Evolutionary conservation across 2,329 filamentous ascomycete species (phyloP), one percentile per base, ranked within the genome.

Genomic region (Cryphonectria radicalis): DNA sequence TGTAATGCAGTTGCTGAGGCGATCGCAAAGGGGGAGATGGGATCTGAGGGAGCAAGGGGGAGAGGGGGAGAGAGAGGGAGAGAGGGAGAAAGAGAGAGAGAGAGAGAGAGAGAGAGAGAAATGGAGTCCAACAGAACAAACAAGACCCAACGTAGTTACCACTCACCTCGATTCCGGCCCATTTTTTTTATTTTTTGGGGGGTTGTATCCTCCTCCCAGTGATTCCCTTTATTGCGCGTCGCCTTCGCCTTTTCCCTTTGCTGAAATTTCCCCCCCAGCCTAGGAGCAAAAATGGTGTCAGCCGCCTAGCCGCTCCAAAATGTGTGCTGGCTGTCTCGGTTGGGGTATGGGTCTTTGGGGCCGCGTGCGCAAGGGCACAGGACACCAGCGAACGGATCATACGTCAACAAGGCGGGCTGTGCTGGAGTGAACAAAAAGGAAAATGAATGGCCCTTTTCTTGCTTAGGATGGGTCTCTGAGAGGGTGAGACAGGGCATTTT

Each of bases 81-180:
- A n/a, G n/a, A n/a, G n/a, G n/a, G n/a, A 3, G 28, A 32, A 3
- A 3, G 28, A 32, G 3, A 32, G 32, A 35, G 60, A 50, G 28
- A 67, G 50, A 63, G 73, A 43, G 70, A 67, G 63, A 73, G 71
- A 70, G 75, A 71, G 75, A 46, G 25, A 17, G 14, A 37, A 40
- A 62, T 42, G 86, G 85, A 79, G 81, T 63, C 37, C 19, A 35
- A 40, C 19, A 13, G 32, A 64, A 25, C 19, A 42, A 64, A 25
- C 19, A 42, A 40, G 43, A 35, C 28, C 43, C 63, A 35, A 14
- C 25, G 17, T 14, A 53, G 25, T 11, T 11, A 53, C 46, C 46
- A n/a, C 63, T 65, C 63, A 87, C 86, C 86, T 81, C 86, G 83
- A 85, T 85, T 87, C 77, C 85, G 84, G 77, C 80, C 85, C 85